Conservation (phyloP, 805 yeast genomes). For the Wickerhamomyces kurtzmanii region DNA sequence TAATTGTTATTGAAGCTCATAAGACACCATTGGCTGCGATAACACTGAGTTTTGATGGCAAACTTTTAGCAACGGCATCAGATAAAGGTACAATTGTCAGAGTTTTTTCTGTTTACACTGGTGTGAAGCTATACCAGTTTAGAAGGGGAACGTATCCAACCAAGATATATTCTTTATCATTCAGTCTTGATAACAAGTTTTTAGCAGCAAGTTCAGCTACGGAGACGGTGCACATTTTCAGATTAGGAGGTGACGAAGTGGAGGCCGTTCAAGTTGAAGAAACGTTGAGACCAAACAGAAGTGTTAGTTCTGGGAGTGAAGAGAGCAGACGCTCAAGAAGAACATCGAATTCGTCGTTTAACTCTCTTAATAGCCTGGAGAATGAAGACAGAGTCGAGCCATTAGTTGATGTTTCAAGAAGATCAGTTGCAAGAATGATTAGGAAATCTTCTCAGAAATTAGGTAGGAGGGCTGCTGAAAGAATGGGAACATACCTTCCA, state of each 20-base stretch:
- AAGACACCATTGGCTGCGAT: constrained; percentile 58
- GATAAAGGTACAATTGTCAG: constrained; percentile 72
- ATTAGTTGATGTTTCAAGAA: constrained; percentile 57
- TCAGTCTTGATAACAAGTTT: constrained; percentile 59
- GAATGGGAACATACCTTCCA: constrained; percentile 83
- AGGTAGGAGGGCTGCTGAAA: constrained; percentile 77
- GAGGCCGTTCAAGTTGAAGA: too few relatives aligned
- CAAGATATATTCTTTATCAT: constrained; percentile 63
- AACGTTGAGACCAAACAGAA: constrained; percentile 4
- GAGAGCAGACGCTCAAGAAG: constrained; percentile 7
- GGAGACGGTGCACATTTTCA: constrained; percentile 88
- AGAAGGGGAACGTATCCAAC: constrained; percentile 83
- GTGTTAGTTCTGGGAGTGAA: constrained; percentile 14
- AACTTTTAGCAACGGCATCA: constrained; percentile 62
- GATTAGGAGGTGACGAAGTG: constrained; percentile 35
- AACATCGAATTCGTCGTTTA: constrained; percentile 15
- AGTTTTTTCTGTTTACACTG: constrained; percentile 55
- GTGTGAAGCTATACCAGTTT: constrained; percentile 55
- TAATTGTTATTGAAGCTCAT: constrained; percentile 67
- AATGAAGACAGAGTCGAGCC: constrained; percentile 34
- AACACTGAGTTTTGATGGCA: constrained; percentile 55
- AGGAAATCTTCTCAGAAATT: constrained; percentile 70
- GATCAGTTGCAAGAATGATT: constrained; percentile 66
- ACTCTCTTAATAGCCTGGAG: constrained; percentile 14
- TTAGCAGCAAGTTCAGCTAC: constrained; percentile 83